Base-by-base conservation (phyloP, 1,139 yeast species). In the Geotrichum bryndzae region DNA sequence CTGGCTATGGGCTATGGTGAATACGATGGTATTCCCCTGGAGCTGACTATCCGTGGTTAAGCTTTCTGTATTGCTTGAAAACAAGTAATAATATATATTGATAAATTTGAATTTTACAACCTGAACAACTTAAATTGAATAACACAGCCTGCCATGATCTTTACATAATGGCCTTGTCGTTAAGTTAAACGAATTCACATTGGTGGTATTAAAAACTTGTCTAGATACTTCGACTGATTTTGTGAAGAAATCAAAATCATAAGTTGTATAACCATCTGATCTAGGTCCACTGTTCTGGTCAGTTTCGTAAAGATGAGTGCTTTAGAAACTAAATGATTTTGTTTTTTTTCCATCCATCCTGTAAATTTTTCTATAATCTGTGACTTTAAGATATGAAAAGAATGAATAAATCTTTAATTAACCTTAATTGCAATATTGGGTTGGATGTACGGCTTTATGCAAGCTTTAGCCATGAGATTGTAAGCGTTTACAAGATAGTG, bases 1-100 rank as follows among this genome's bases (percentile, higher is more conserved):
- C 82, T 94, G 75, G 88, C 90, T 8, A 78, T 88, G 78, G 94
- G 94, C 31, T 94, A 90, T 76, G 92, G 90, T 59, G 99, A 94
- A 77, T 94, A 88, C 73, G 97, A 87, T 64, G 98, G 98, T 70
- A 94, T 95, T 71, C 98, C 98, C 3, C 35, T 60, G 53, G 63
- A 60, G 38, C 31, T 54, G 56, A 60, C 63, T 13, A 57, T 60
- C 57, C 51, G 63, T 18, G 63, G 63, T 25, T 60, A 50, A 51
- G 25, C 15, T 22, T 22, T 27, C 7, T 48, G 22, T 48, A 18
- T n/a, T 48, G 15, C 22, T 48, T 27, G 25, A 18, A 22, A 23
- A 25, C 29, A 22, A 11, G 25, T 18, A 48, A 13, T 48, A 48
- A 23, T 48, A 22, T 48, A 25, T 8, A 38, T 38, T 5, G 45